Percentiles rank a stretch among this genome's conserved stretches.
phyloP scores from a whole-genome alignment of 768 basidiomycete genomes.

The Calvatia gigantea region DNA sequence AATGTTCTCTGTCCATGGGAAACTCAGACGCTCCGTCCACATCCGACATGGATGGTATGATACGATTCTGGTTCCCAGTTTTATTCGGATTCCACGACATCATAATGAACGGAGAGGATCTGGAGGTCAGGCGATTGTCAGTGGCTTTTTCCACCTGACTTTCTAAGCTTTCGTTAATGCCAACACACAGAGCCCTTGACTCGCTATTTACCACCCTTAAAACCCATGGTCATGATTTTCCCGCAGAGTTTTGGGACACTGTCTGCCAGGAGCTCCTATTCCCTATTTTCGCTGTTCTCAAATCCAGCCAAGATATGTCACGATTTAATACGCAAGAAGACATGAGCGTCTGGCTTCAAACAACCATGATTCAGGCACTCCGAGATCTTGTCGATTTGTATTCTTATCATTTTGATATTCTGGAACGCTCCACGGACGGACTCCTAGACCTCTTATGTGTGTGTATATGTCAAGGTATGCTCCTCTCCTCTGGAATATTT shows the following conservation, averaged over 20 bases:
- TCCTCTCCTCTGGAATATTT: not conserved
- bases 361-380: conserved; percentile 97
- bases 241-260: conserved; percentile 96
- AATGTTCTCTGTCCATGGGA: conserved; percentile 37
- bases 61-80: conserved; percentile 96
- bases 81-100: conserved; percentile 99
- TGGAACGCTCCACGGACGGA: conserved; percentile 91
- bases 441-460: conserved; percentile 89
- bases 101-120: conserved; percentile 98
- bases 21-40: conserved; percentile 15
- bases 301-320: conserved; percentile 87
- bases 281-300: conserved; percentile 96
- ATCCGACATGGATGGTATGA: conserved; percentile 66
- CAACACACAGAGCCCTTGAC: conserved; percentile 78
- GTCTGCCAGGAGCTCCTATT: conserved; percentile 94
- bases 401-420: conserved; percentile 88
- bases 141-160: conserved; percentile 26
- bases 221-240: conserved; percentile 80
- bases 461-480: conserved; percentile 96
- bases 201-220: conserved; percentile 94
- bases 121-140: conserved; percentile 95
- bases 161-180: conserved; percentile 10
- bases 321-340: conserved; percentile 96
- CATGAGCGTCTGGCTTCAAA: conserved; percentile 99
- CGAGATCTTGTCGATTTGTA: conserved; percentile 94